A percentile compares a stretch with the other conserved stretches of the same genome.
phyloP scores from a whole-genome alignment of 371 early-diverging fungal genomes.

The Dinochytrium kinnereticum region DNA sequence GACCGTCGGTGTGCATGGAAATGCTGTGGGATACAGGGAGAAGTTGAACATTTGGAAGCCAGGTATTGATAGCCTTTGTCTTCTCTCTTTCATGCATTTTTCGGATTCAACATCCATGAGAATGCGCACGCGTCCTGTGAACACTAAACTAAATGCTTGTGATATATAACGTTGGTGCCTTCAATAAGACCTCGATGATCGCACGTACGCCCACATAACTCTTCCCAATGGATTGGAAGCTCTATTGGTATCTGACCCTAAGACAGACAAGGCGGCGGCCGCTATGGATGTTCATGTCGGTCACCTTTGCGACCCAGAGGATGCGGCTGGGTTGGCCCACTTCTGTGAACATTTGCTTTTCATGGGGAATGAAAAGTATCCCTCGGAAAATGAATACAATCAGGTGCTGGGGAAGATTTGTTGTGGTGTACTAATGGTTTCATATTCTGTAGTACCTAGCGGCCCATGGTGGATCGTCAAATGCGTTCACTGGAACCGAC shows the following conservation, averaged over 20 bases:
- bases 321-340: conserved; percentile 93
- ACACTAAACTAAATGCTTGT: too few species aligned
- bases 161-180: neutral
- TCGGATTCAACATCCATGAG: too few species aligned
- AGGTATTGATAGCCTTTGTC: too few species aligned
- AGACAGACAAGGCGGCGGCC: conserved; percentile 88
- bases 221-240: conserved; percentile 81
- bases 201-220: conserved; percentile 81
- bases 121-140: too few species aligned
- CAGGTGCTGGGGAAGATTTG: conserved; percentile 45
- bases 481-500: conserved; percentile 87
- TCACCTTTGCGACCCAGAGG: conserved; percentile 62
- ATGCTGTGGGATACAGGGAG: too few species aligned
- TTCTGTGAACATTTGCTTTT: conserved; percentile 94
- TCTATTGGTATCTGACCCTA: conserved; percentile 79
- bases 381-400: conserved; percentile 92
- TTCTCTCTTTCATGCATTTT: too few species aligned
- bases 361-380: conserved; percentile 77
- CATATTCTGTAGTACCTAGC: conserved; percentile 78
- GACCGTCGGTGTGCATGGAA: too few species aligned
- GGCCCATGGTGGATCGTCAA: conserved; percentile 90
- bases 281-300: conserved; percentile 94
- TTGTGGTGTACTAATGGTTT: conserved; percentile 29
- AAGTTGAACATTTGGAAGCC: too few species aligned
- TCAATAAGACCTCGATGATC: conserved; percentile 70